Conservation (phyloP, 2,329 filamentous ascomycete species). For the Epichloe festucae region DNA sequence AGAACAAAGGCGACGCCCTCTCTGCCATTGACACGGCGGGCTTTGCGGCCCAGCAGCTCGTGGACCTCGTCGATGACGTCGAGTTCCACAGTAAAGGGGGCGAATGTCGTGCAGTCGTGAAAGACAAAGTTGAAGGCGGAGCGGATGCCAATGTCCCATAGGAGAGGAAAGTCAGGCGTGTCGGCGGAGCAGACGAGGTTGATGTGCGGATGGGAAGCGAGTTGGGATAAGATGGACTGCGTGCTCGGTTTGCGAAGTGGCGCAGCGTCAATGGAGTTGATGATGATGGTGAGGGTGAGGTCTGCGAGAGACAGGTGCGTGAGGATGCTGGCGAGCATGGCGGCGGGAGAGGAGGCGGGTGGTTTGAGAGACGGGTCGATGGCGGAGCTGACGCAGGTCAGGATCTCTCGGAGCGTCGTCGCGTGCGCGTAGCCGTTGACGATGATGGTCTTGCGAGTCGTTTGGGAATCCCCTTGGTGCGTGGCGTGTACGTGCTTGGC, state of each 20-base stretch:
- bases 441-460: constrained; percentile 50
- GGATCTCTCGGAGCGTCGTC: constrained; percentile 53
- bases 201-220: constrained; percentile 62
- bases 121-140: constrained; percentile 77
- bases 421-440: constrained; percentile 72
- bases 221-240: constrained; percentile 61
- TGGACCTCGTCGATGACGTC: constrained; percentile 87
- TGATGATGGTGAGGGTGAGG: constrained; percentile 48
- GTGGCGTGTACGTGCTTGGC: constrained; percentile 48
- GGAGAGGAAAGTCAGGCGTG: constrained; percentile 71
- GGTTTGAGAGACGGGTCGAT: constrained; percentile 38
- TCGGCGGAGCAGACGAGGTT: constrained; percentile 71
- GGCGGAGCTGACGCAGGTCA: constrained; percentile 54
- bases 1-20: constrained; percentile 89
- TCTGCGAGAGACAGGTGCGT: constrained; percentile 36
- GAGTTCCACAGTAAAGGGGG: constrained; percentile 56
- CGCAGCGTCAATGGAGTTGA: constrained; percentile 78
- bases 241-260: constrained; percentile 57
- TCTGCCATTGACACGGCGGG: constrained; percentile 69
- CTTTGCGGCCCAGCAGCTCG: constrained; percentile 68
- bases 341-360: constrained; percentile 49
- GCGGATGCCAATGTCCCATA: constrained; percentile 82
- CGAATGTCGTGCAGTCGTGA: constrained; percentile 89
- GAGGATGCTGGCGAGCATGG: constrained; percentile 56
- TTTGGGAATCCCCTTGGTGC: constrained; percentile 19